phyloP scores from a whole-genome alignment of 2,329 filamentous ascomycete species.

The Plenodomus lindquistii region DNA sequence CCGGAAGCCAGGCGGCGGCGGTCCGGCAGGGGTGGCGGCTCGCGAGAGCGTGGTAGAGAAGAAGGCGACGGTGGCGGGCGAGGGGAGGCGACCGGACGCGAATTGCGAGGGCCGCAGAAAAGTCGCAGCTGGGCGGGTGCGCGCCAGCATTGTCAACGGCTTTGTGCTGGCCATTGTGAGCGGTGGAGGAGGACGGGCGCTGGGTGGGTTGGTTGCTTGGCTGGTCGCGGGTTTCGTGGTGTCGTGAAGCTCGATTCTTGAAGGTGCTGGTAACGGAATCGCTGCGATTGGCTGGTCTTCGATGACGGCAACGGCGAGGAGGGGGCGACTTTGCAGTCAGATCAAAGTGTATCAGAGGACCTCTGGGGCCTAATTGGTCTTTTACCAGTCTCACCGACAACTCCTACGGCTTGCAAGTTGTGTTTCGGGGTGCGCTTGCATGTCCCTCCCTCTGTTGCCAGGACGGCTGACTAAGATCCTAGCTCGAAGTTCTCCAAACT shows the following conservation, averaged over 20 bases:
- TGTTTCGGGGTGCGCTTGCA: conserved; percentile 3
- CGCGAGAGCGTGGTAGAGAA: conserved; percentile 67
- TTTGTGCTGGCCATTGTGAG: conserved; percentile 53
- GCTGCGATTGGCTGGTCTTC: conserved; percentile 37
- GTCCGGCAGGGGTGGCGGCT: conserved; percentile 70
- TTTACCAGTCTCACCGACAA: neutral
- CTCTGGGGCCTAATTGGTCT: neutral
- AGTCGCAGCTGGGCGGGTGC: conserved; percentile 47
- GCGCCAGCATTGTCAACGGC: conserved; percentile 53
- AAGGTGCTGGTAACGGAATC: conserved; percentile 24
- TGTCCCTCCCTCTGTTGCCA: conserved; percentile 2
- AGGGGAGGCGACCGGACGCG: conserved; percentile 40
- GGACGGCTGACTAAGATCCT: conserved; percentile 20
- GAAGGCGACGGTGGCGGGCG: conserved; percentile 56
- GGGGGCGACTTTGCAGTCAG: conserved; percentile 13
- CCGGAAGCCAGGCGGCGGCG: conserved; percentile 80
- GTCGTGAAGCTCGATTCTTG: conserved; percentile 27
- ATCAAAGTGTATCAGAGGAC: neutral
- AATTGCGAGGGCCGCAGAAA: conserved; percentile 42
- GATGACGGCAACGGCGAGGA: conserved; percentile 24
- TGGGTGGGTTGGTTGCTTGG: conserved; percentile 23
- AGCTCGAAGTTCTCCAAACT: conserved; percentile 23
- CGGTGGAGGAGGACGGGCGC: conserved; percentile 29
- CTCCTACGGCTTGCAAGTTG: neutral
- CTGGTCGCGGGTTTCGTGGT: conserved; percentile 7